phyloP scores from a whole-genome alignment of 2,329 filamentous ascomycete species.

The Venturia aucupariae region DNA sequence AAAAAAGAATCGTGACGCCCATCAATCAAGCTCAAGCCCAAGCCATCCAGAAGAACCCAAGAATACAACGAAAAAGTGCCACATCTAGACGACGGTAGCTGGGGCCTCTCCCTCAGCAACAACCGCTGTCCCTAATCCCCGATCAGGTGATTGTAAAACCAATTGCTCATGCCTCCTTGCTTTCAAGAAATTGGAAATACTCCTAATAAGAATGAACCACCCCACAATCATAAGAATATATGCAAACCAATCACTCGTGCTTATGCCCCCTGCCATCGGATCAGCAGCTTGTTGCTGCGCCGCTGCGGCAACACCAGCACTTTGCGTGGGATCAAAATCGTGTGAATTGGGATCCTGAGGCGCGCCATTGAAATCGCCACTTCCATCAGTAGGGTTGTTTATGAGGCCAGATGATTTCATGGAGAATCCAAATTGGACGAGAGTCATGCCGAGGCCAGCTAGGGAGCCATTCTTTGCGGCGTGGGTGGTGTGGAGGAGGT shows the following conservation, averaged over 20 bases:
- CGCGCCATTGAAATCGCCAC: constrained; percentile 48
- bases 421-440: constrained; percentile 94
- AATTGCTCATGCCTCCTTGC: constrained; percentile 87
- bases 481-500: constrained; percentile 94
- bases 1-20: not conserved
- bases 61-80: not conserved
- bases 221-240: constrained; percentile 94
- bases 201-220: constrained; percentile 94
- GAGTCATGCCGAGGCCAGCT: constrained; percentile 85
- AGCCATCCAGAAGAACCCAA: not conserved
- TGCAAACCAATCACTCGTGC: constrained; percentile 76
- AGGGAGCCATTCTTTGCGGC: constrained; percentile 96
- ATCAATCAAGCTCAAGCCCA: not conserved
- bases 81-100: constrained; percentile 47
- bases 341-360: constrained; percentile 86
- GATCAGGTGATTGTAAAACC: constrained; percentile 83
- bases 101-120: constrained; percentile 77
- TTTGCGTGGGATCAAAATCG: constrained; percentile 63
- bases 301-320: constrained; percentile 18
- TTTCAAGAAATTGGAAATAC: constrained; percentile 82
- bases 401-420: constrained; percentile 56
- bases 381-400: constrained; percentile 20
- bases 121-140: constrained; percentile 74
- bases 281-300: constrained; percentile 25
- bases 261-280: constrained; percentile 46